A percentile compares a stretch with the other conserved stretches of the same genome.
These are phyloP conservation scores for Hibiscus tridactylites DNA, from an alignment of 345 rosid species.

Conservation along the genomic window DNA sequence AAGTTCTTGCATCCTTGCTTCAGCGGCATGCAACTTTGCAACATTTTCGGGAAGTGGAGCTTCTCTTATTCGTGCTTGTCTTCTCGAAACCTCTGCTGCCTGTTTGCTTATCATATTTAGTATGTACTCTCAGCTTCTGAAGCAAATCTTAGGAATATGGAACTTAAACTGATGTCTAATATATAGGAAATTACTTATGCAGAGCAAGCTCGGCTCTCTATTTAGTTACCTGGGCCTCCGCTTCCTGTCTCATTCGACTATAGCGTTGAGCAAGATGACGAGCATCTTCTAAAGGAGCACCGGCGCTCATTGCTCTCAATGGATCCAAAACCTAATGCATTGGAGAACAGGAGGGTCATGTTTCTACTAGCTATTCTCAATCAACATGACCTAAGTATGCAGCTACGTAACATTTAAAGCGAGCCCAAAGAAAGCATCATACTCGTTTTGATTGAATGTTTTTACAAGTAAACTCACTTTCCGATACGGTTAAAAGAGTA, in stretches of 20 bases:
- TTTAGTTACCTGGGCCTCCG: slow-evolving; percentile 70
- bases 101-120: slow-evolving; percentile 35
- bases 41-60: too few relatives aligned
- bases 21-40: too few relatives aligned
- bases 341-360: background rate
- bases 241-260: slow-evolving; percentile 98
- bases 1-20: too few relatives aligned
- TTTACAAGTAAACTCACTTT: background rate
- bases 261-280: slow-evolving; percentile 97
- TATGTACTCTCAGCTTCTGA: slow-evolving; percentile 14
- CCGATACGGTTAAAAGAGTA: background rate
- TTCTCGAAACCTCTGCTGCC: slow-evolving; percentile 45
- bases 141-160: background rate
- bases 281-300: slow-evolving; percentile 82
- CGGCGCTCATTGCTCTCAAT: slow-evolving; percentile 69
- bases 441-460: background rate
- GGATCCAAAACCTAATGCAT: slow-evolving; percentile 69
- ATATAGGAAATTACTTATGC: slow-evolving; percentile 1
- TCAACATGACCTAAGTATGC: background rate
- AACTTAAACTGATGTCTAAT: background rate
- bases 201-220: slow-evolving; percentile 5
- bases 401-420: background rate
- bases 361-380: background rate
- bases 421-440: background rate
- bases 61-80: too few relatives aligned